Evolutionary conservation across 1,284 basidiomycete species (phyloP).

Genomic region (Papiliotrema terrestris): DNA sequence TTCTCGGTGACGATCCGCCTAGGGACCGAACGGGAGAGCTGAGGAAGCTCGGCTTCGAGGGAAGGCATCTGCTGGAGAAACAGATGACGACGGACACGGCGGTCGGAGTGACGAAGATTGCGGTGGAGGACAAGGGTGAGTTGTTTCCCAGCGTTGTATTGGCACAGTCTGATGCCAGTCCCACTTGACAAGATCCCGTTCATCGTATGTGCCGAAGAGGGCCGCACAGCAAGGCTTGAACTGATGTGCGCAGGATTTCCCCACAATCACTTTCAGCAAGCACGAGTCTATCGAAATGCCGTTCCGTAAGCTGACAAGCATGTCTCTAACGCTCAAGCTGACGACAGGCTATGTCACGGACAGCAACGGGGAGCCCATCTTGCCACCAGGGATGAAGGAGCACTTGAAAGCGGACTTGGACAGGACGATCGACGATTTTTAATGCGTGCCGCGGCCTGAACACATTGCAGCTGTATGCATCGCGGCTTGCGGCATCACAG

Average conservation of each 20-base stretch:
- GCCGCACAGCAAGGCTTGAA: slow-evolving; percentile 1
- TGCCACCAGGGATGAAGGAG: slow-evolving; percentile 84
- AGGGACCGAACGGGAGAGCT: slow-evolving; percentile 70
- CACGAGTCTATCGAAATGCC: slow-evolving; percentile 92
- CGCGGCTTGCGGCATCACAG: not conserved
- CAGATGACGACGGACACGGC: slow-evolving; percentile 99
- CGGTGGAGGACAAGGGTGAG: slow-evolving; percentile 73
- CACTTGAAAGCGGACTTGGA: slow-evolving; percentile 80
- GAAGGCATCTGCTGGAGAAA: slow-evolving; percentile 71
- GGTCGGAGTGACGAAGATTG: slow-evolving; percentile 82
- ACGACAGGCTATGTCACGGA: slow-evolving; percentile 51
- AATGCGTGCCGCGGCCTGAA: not conserved
- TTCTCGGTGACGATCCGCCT: slow-evolving; percentile 48
- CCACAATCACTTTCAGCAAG: slow-evolving; percentile 77
- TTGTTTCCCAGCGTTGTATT: not conserved
- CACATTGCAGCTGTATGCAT: not conserved
- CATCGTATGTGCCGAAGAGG: slow-evolving; percentile 53
- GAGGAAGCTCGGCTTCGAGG: slow-evolving; percentile 78
- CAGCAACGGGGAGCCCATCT: slow-evolving; percentile 57
- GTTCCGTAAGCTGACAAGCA: slow-evolving; percentile 62
- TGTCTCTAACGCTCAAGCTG: not conserved
- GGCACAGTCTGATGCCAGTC: slow-evolving; percentile 48
- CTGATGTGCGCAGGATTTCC: slow-evolving; percentile 60
- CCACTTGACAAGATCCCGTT: slow-evolving; percentile 69
- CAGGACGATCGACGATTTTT: slow-evolving; percentile 67